Base-by-base conservation (phyloP, 2,329 filamentous ascomycete species). In the Colletotrichum lindemuthianum region DNA sequence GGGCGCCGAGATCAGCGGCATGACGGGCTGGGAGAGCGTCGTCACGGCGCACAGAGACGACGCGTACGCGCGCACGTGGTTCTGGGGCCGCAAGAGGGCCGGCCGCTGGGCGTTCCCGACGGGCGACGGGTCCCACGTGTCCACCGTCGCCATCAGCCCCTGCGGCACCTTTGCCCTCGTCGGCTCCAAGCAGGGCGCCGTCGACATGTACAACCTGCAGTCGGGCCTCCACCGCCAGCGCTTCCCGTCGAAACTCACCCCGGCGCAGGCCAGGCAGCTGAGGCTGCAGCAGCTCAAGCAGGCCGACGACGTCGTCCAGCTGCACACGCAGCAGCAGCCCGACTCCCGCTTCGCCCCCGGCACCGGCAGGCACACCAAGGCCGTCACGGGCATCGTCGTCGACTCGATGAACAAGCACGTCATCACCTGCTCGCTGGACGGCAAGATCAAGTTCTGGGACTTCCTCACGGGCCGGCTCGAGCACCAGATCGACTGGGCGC, bases 121-220 rank as follows among this genome's bases (percentile, higher is more conserved):
- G 1, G 87, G 90, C 44, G 96, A 99, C 77, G 87, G 87, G 15
- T 86, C 88, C n/a, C 87, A 93, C 71, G 95, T 97, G 64, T 87
- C 91, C 68, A 95, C 92, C 57, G 93, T 99, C 16, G 87, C 93
- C 10, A 90, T 99, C 65, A 97, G 92, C 58, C 86, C 92, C 1
- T 99, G 96, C 72, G 96, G 96, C 60, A 97, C 92, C 2, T 99
- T 99, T 81, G 94, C 94, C 2, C 79, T 98, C 5, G 84, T 99
- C 24, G 96, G 96, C 1, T 97, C 95, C 1, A 88, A 88, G 36
- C 88, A 86, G 41, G 96, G 96, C 45, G 87, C 88, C 39, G 89
- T 99, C 60, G 93, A 97, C 75, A 95, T 97, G 90, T 98, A 92
- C 85, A 99, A 99, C 75, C 82, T 99, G 63, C 96, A 99, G 76